These are phyloP conservation scores for Pichia deserticola DNA, from an alignment of 805 yeast genomes.

Conservation along the genomic window DNA sequence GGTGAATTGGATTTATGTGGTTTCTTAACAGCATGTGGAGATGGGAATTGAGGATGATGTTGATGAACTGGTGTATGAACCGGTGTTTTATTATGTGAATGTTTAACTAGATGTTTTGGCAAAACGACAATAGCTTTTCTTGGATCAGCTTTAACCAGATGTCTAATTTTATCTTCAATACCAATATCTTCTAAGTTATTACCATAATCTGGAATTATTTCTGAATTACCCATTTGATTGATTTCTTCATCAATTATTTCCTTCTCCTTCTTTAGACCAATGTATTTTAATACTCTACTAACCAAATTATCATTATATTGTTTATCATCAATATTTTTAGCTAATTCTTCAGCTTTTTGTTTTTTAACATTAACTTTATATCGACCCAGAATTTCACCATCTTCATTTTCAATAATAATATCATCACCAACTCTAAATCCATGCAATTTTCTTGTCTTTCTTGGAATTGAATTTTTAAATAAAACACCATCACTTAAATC, in stretches of 20 bases:
- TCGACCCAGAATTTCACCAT: conserved; percentile 85
- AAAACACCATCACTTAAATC: conserved; percentile 6
- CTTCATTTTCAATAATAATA: conserved; percentile 79
- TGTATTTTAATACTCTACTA: conserved; percentile 18
- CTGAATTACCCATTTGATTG: conserved; percentile 14
- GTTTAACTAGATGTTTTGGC: conserved; percentile 1
- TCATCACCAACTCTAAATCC: conserved; percentile 78
- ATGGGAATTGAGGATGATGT: neutral
- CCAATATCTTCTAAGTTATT: conserved; percentile 8
- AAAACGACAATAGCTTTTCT: conserved; percentile 14
- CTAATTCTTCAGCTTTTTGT: conserved; percentile 5
- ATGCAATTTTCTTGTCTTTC: conserved; percentile 30
- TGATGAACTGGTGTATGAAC: no score
- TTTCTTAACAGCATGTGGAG: neutral
- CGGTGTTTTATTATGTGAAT: neutral
- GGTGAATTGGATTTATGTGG: neutral
- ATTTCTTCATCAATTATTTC: conserved; percentile 17
- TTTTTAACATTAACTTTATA: conserved; percentile 56
- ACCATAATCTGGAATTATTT: conserved; percentile 15
- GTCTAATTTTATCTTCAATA: conserved; percentile 22
- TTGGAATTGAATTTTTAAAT: conserved; percentile 4
- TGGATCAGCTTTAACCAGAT: conserved; percentile 20
- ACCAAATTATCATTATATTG: conserved; percentile 10
- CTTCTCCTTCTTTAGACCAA: conserved; percentile 20
- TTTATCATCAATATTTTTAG: conserved; percentile 3